These are phyloP conservation scores for Candida sojae DNA, from an alignment of 1,139 yeast genomes.

Conservation along the genomic window DNA sequence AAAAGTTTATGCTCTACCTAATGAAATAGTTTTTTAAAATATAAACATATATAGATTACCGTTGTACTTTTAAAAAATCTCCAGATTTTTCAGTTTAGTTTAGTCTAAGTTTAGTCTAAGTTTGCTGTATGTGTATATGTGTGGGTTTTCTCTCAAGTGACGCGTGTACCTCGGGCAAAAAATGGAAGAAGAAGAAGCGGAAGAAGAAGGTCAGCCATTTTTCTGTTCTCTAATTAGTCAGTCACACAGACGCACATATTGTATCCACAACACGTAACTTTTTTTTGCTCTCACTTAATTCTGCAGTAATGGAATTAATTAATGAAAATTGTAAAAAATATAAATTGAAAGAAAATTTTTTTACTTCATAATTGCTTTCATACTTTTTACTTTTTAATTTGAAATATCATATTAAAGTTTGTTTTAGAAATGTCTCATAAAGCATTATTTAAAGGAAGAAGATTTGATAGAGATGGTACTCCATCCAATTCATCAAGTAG, in stretches of 20 bases:
- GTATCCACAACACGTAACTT: no score
- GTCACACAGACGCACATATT: background rate
- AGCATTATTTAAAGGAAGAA: constrained; percentile 13
- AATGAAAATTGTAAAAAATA: no score
- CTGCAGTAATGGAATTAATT: no score
- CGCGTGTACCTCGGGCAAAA: no score
- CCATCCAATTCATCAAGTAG: constrained; percentile 33
- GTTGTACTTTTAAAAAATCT: background rate
- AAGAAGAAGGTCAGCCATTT: background rate
- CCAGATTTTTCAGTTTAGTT: background rate
- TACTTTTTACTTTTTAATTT: background rate
- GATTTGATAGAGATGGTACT: constrained; percentile 19
- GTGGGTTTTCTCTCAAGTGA: no score
- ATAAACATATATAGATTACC: no score
- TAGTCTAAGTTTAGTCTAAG: no score
- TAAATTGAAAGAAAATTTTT: background rate
- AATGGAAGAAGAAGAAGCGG: no score
- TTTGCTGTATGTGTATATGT: no score
- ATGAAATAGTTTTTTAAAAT: constrained; percentile 51
- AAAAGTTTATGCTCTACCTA: constrained; percentile 58
- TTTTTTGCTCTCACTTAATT: background rate
- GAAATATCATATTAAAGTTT: background rate
- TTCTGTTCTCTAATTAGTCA: background rate
- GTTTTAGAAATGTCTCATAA: constrained; percentile 11
- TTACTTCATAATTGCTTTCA: background rate